Percentiles rank a stretch among this genome's conserved stretches.
Conservation (phyloP, 495 filamentous ascomycete species). For the Annulohypoxylon moriforme region DNA sequence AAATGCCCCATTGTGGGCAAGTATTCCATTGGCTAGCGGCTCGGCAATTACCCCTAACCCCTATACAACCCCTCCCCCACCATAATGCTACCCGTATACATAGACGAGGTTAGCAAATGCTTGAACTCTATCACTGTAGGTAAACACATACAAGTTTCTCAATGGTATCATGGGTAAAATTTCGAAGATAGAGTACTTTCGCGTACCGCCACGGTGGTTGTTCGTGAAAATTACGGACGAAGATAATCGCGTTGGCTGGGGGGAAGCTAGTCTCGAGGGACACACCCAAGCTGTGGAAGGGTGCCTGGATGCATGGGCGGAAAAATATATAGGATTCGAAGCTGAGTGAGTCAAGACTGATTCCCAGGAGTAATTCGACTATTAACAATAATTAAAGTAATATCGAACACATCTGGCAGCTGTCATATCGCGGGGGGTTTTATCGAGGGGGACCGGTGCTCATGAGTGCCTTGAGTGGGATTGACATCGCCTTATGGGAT, state of each 20-base stretch:
- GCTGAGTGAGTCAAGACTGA: constrained; percentile 70
- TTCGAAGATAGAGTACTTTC: constrained; percentile 77
- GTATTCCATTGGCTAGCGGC: constrained; percentile 10
- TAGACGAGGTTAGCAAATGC: not conserved
- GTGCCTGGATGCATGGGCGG: constrained; percentile 73
- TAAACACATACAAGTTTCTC: no score
- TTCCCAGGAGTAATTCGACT: no score
- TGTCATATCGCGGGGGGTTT: constrained; percentile 74
- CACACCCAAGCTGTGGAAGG: constrained; percentile 82
- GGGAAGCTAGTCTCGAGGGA: constrained; percentile 80
- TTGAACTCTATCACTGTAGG: no score
- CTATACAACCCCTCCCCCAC: not conserved
- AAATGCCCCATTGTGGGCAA: constrained; percentile 23
- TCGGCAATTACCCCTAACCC: constrained; percentile 5
- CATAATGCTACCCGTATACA: not conserved
- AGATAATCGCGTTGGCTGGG: constrained; percentile 75
- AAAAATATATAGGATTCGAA: constrained; percentile 73
- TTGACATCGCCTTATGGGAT: constrained; percentile 89
- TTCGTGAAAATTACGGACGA: constrained; percentile 82
- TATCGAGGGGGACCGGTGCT: constrained; percentile 87
- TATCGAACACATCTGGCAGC: constrained; percentile 86
- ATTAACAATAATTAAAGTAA: constrained; percentile 62
- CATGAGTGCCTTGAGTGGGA: constrained; percentile 81
- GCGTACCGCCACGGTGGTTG: constrained; percentile 79
- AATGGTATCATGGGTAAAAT: constrained; percentile 71